These are phyloP conservation scores for Candida silvatica DNA, from an alignment of 805 yeast species.

Conservation along the genomic window DNA sequence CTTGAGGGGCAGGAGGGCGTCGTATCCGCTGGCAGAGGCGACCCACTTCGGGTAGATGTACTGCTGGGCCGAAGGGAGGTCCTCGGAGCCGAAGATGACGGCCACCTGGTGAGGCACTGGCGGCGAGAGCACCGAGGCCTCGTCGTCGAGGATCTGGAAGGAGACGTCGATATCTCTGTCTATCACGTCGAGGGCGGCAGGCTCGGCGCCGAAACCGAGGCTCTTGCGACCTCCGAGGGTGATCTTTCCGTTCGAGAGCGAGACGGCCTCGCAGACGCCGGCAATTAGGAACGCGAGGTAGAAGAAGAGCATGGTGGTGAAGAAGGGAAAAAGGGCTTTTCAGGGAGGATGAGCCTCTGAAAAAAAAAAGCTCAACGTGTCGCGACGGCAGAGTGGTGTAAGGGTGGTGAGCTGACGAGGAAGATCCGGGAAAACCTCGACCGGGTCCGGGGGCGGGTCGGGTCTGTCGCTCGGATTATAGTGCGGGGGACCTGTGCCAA, in stretches of 20 bases:
- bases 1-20: constrained; percentile 8
- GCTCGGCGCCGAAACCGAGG: neutral
- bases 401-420: too few relatives aligned
- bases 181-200: constrained; percentile 9
- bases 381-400: too few relatives aligned
- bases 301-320: neutral
- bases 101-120: constrained; percentile 20
- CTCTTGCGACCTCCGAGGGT: constrained; percentile 10
- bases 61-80: constrained; percentile 8
- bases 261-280: constrained; percentile 5
- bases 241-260: constrained; percentile 8
- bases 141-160: constrained; percentile 11
- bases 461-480: too few relatives aligned
- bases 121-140: neutral
- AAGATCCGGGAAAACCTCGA: too few relatives aligned
- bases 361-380: too few relatives aligned
- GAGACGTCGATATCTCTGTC: constrained; percentile 10
- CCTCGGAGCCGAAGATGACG: constrained; percentile 11
- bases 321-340: too few relatives aligned
- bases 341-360: too few relatives aligned
- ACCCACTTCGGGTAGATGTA: constrained; percentile 15
- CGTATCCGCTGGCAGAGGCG: constrained; percentile 4
- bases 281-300: neutral
- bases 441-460: too few relatives aligned
- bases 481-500: too few relatives aligned